Evolutionary conservation across 345 rosid species (phyloP), one percentile per base, ranked within the genome.

Genomic region (Moricandia arvensis): DNA sequence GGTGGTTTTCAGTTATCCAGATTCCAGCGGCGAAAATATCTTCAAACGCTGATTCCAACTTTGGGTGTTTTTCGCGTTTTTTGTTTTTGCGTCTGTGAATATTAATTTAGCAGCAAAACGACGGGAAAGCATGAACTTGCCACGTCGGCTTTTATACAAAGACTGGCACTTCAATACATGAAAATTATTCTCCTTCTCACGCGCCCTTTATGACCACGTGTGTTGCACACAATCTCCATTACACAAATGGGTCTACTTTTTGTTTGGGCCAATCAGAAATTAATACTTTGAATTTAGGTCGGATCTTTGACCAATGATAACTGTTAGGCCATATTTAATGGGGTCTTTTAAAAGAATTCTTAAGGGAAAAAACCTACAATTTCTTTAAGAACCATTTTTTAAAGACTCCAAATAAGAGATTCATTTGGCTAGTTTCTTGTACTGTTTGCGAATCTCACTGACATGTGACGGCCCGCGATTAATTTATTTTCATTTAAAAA

Each of bases 131-230:
- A 38, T 74, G 61, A 66, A 45, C 2, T 8, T 13, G 78, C 31
- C 78, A 74, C 78, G 78, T 75, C 78, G 58, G 67, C 37, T 55
- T 74, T 49, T 57, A 15, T 34, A 34, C 8, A 34, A 34, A 34
- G 37, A 34, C 24, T 21, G 2, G 24, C 24, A 21, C 24, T 21
- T 21, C 24, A 21, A 21, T 21, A 21, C 24, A 21, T 21, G 24
- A 21, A 21, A 21, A 21, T 21, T 21, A 21, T 21, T 21, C 24
- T 21, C 24, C 24, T 21, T 21, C 16, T 17, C 66, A 66, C 61
- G 59, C 78, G 37, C 35, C 18, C 8, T 47, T 2, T 13, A 0
- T 13, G n/a, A 30, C 2, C 67, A 58, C 35, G 59, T 74, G 59
- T 11, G 8, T 7, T 18, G 0, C 57, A 74, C 70, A 47, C 58